Percentiles rank a stretch among this genome's conserved stretches.
phyloP scores from a whole-genome alignment of 2,329 filamentous ascomycete species.

The Aspergillus costaricaensis region DNA sequence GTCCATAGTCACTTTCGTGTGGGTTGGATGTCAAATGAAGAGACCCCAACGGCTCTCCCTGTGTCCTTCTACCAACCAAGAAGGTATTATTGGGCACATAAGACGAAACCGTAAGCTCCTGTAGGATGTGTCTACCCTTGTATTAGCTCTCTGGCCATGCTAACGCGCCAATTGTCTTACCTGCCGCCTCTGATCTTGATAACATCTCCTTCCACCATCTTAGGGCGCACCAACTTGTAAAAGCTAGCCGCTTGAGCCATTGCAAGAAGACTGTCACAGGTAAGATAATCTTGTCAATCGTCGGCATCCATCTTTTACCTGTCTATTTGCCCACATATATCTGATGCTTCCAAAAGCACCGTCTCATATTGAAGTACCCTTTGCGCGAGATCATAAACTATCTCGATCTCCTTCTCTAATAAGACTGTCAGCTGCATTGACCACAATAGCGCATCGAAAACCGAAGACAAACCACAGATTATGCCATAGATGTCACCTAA shows the following conservation, averaged over 20 bases:
- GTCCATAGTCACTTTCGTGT: slow-evolving; percentile 31
- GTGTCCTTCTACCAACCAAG: slow-evolving; percentile 60
- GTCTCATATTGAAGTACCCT: slow-evolving; percentile 69
- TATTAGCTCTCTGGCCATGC: slow-evolving; percentile 8
- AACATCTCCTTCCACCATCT: slow-evolving; percentile 68
- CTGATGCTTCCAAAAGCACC: slow-evolving; percentile 68
- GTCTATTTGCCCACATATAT: slow-evolving; percentile 83
- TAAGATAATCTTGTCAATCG: background rate
- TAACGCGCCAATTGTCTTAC: slow-evolving; percentile 34
- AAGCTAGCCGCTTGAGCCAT: slow-evolving; percentile 74
- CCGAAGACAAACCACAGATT: slow-evolving; percentile 66
- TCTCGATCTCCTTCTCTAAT: slow-evolving; percentile 84
- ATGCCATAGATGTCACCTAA: slow-evolving; percentile 82
- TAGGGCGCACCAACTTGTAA: slow-evolving; percentile 70
- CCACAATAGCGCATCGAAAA: background rate
- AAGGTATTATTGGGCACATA: slow-evolving; percentile 82
- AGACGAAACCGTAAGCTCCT: slow-evolving; percentile 76
- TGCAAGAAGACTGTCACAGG: slow-evolving; percentile 65
- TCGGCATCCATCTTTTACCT: slow-evolving; percentile 39
- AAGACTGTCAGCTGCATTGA: background rate
- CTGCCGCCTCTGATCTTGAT: slow-evolving; percentile 76
- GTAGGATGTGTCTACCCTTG: slow-evolving; percentile 68
- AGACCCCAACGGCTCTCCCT: background rate
- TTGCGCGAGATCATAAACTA: slow-evolving; percentile 75
- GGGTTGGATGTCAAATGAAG: slow-evolving; percentile 7